Conservation (phyloP, 2,329 filamentous ascomycete species). For the Hypoxylon sp. region DNA sequence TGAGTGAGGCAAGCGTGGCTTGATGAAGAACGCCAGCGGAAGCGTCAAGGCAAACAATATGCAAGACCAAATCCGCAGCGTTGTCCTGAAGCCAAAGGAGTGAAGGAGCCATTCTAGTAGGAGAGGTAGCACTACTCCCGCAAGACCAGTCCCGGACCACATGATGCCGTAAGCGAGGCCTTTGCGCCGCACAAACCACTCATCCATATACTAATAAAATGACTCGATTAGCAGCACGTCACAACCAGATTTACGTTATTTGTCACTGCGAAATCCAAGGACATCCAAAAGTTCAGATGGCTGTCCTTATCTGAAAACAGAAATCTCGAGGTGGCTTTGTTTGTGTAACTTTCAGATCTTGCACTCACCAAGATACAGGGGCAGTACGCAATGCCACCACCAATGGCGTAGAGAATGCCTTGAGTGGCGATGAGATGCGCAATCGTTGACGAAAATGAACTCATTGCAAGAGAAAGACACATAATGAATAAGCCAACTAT, state of each 20-base stretch:
- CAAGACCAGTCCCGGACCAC: constrained; percentile 68
- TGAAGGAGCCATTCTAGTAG: constrained; percentile 66
- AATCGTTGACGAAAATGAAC: constrained; percentile 66
- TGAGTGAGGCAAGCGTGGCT: constrained; percentile 65
- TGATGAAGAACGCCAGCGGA: constrained; percentile 70
- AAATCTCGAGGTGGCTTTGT: not conserved
- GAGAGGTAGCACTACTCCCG: constrained; percentile 65
- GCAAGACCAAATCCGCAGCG: constrained; percentile 67
- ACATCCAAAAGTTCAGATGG: not conserved
- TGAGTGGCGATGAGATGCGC: constrained; percentile 70
- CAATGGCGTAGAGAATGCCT: constrained; percentile 71
- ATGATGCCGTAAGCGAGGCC: constrained; percentile 74
- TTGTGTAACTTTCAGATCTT: not conserved
- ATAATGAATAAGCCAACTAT: constrained; percentile 63
- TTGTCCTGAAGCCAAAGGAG: constrained; percentile 65
- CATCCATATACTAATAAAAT: constrained; percentile 63
- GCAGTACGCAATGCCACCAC: constrained; percentile 67
- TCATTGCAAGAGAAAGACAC: constrained; percentile 65
- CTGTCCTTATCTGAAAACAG: not conserved
- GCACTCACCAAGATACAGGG: constrained; percentile 62
- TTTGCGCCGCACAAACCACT: constrained; percentile 71
- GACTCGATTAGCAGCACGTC: constrained; percentile 31
- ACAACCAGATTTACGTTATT: not conserved
- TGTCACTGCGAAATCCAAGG: not conserved
- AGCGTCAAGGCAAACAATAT: constrained; percentile 64